These are phyloP conservation scores for Mucor plumbeus DNA, from an alignment of 371 early-diverging fungal genomes.

Conservation along the genomic window DNA sequence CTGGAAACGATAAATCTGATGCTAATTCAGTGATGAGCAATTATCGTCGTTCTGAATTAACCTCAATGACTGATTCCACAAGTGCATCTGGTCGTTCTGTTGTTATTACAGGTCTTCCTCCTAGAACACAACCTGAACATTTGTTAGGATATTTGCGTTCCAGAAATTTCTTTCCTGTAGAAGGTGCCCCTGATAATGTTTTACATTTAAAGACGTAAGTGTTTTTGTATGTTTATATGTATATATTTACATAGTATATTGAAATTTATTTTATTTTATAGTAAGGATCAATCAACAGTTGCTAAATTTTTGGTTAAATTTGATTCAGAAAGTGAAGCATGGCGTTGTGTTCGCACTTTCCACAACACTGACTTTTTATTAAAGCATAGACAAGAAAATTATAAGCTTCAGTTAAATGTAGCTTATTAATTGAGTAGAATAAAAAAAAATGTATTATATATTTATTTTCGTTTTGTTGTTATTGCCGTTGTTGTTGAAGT, in stretches of 20 bases:
- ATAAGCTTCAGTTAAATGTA: slow-evolving; percentile 35
- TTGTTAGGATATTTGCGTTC: slow-evolving; percentile 43
- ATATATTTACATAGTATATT: no score
- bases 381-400: slow-evolving; percentile 21
- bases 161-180: slow-evolving; percentile 47
- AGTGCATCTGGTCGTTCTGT: slow-evolving; percentile 51
- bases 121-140: slow-evolving; percentile 31
- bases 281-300: slow-evolving; percentile 36
- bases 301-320: slow-evolving; percentile 53
- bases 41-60: slow-evolving; percentile 36
- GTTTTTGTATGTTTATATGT: no score
- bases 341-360: slow-evolving; percentile 54
- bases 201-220: slow-evolving; percentile 47
- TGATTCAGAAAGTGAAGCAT: slow-evolving; percentile 57
- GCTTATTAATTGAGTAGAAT: slow-evolving; percentile 35
- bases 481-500: background rate
- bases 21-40: slow-evolving; percentile 19
- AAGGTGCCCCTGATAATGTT: slow-evolving; percentile 40
- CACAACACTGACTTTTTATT: slow-evolving; percentile 44
- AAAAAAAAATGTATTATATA: slow-evolving; percentile 7
- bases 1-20: slow-evolving; percentile 13
- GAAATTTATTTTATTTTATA: slow-evolving; percentile 2
- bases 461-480: background rate
- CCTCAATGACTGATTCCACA: slow-evolving; percentile 34
- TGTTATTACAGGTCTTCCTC: slow-evolving; percentile 41